Conservation (phyloP, 164 flowering plant genomes). For the Santalum album region DNA sequence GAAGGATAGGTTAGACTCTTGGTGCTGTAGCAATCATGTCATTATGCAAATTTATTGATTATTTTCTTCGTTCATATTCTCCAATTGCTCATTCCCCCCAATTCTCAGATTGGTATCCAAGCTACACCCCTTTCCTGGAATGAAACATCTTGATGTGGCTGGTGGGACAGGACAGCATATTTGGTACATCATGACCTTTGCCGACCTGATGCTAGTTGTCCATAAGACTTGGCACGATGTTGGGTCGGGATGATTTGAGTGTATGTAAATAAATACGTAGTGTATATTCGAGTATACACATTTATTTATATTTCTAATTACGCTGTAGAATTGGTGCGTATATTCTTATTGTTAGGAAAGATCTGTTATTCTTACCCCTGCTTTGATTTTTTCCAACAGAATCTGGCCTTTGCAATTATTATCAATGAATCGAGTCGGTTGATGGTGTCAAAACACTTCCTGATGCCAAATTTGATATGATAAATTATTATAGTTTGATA, state of each 20-base stretch:
- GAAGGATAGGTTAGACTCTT: constrained; percentile 77
- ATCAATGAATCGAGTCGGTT: no score
- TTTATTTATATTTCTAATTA: no score
- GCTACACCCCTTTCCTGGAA: constrained; percentile 86
- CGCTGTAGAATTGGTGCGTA: no score
- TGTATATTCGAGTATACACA: no score
- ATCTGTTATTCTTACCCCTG: no score
- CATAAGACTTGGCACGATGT: neutral
- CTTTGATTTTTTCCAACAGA: no score
- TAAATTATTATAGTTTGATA: neutral
- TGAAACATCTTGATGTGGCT: constrained; percentile 99
- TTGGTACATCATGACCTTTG: neutral
- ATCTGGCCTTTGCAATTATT: no score
- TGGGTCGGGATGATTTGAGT: no score
- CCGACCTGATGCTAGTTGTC: neutral
- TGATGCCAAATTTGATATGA: no score
- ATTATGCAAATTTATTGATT: neutral
- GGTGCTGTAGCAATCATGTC: neutral
- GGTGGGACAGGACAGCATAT: constrained; percentile 81
- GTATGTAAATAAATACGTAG: no score
- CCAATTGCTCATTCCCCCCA: neutral
- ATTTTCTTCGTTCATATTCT: neutral
- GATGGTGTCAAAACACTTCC: no score
- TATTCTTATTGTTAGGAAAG: no score
- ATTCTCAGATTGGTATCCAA: constrained; percentile 66